Base-by-base conservation (phyloP, 352 stramenopile species). In the Phytophthora uliginosa region DNA sequence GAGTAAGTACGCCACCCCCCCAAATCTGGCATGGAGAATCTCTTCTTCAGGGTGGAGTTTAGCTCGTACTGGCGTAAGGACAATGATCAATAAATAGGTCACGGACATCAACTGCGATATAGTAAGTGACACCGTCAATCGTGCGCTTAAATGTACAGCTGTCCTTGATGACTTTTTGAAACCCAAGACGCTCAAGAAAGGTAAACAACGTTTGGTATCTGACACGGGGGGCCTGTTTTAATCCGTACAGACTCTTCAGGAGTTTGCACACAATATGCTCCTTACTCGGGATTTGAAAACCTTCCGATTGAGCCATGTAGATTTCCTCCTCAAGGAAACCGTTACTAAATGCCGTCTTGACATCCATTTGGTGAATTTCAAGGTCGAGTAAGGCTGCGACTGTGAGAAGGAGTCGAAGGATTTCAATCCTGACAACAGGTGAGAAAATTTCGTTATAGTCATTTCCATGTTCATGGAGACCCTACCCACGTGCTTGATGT, bases 301-400 rank as follows among this genome's bases (percentile, higher is more conserved):
- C 68, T 50, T 71, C 47, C 28, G 53, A 53, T 13, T 74, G 71
- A 34, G 54, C 28, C 59, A 70, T 76, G 59, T 76, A 76, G 7
- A 79, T 66, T 2, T 76, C 61, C 22, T 73, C 63, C 15, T 71
- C 53, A 0, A 79, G 63, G 7, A 22, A 53, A 22, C 62, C 61
- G 22, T 77, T 55, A 2, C 67, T 28, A 20, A 77, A 77, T 7
- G 56, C 69, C 0, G 64, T 81, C 13, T 74, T 77, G 1, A 75
- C 63, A 56, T 81, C 63, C 50, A 71, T 74, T 40, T 81, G 64
- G 31, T 75, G 56, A n/a, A 69, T 22, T 48, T 75, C 54, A 31
- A 60, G 70, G 24, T 81, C 64, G 15, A 65, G 18, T 4, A 52
- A 20, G 0, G 57, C 57, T 28, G 40, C 57, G 22, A 65, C 57